Base-by-base conservation (phyloP, 2,329 filamentous ascomycete species). In the Neurospora sp. region DNA sequence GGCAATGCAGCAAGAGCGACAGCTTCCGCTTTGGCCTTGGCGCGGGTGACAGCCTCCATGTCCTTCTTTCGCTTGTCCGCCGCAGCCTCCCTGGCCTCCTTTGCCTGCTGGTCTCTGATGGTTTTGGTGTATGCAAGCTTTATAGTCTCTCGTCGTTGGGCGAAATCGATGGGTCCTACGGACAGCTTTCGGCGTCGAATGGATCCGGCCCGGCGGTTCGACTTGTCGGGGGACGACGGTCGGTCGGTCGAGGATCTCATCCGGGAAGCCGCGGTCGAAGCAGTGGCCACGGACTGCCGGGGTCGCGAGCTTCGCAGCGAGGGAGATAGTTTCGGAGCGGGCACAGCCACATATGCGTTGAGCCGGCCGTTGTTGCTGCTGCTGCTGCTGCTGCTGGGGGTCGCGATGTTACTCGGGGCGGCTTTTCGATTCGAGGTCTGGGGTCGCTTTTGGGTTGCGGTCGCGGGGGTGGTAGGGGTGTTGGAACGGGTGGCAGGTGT, bases 91-190 rank as follows among this genome's bases (percentile, higher is more conserved):
- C 84, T 83, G 68, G 83, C 84, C 70, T 85, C 84, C n/a, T 82
- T 80, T 70, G 86, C 89, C 76, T 92, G 89, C 75, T 83, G 91
- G 76, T 92, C 91, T 72, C 90, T 87, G 66, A 96, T 89, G n/a
- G 91, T 92, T 77, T 91, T 92, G 74, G 89, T 94, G 79, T 96
- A 95, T 15, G 92, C 93, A 70, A 93, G 88, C 74, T 94, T 91
- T 75, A 97, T 96, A 71, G 89, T 89, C 77, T 93, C 90, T 74
- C 93, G 86, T 67, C 92, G 87, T 74, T 92, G 91, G 71, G 91
- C 92, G 77, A 96, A 96, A 79, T 97, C 92, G 68, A 96, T 92
- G 71, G 91, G 90, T 1, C 90, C 90, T 70, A 94, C 82, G 1
- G 86, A 86, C 68, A 88, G 82, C 76, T 88, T 88, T 62, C 84